These are phyloP conservation scores for Colletotrichum endophyticum DNA, from an alignment of 2,329 filamentous ascomycete species.

Conservation along the genomic window DNA sequence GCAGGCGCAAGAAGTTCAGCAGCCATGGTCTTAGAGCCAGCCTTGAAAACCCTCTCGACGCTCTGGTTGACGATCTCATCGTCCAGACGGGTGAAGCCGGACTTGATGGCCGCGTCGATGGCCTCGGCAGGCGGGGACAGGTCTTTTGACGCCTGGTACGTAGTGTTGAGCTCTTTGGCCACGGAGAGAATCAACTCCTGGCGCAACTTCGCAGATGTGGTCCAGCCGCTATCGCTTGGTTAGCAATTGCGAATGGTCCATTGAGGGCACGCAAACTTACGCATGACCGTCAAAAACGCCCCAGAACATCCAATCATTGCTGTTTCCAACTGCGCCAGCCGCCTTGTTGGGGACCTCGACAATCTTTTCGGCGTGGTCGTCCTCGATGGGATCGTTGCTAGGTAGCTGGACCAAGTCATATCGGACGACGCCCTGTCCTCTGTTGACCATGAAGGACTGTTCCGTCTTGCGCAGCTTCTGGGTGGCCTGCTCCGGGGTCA, in stretches of 20 bases:
- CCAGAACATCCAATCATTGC: slow-evolving; percentile 99
- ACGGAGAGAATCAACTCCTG: slow-evolving; percentile 93
- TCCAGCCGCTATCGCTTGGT: slow-evolving; percentile 77
- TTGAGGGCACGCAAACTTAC: slow-evolving; percentile 51
- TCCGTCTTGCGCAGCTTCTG: slow-evolving; percentile 88
- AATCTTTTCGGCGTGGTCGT: slow-evolving; percentile 98
- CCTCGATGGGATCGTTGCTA: slow-evolving; percentile 97
- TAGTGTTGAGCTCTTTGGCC: slow-evolving; percentile 88
- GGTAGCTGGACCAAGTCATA: slow-evolving; percentile 95
- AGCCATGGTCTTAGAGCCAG: slow-evolving; percentile 86
- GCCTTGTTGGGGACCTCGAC: slow-evolving; percentile 79
- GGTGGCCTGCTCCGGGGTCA: slow-evolving; percentile 92
- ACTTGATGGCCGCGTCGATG: slow-evolving; percentile 91
- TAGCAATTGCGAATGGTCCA: not conserved
- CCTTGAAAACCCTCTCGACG: slow-evolving; percentile 88
- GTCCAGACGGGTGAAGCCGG: slow-evolving; percentile 86
- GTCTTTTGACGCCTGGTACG: slow-evolving; percentile 76
- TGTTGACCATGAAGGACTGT: slow-evolving; percentile 87
- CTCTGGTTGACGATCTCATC: slow-evolving; percentile 94
- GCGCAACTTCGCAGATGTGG: slow-evolving; percentile 92
- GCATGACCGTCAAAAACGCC: slow-evolving; percentile 97
- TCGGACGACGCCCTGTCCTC: slow-evolving; percentile 88
- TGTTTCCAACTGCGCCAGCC: slow-evolving; percentile 47
- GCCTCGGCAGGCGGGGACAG: slow-evolving; percentile 76
- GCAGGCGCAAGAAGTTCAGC: slow-evolving; percentile 92